phyloP scores from a whole-genome alignment of 2,329 filamentous ascomycete genomes.

The Penicillium digitatum region DNA sequence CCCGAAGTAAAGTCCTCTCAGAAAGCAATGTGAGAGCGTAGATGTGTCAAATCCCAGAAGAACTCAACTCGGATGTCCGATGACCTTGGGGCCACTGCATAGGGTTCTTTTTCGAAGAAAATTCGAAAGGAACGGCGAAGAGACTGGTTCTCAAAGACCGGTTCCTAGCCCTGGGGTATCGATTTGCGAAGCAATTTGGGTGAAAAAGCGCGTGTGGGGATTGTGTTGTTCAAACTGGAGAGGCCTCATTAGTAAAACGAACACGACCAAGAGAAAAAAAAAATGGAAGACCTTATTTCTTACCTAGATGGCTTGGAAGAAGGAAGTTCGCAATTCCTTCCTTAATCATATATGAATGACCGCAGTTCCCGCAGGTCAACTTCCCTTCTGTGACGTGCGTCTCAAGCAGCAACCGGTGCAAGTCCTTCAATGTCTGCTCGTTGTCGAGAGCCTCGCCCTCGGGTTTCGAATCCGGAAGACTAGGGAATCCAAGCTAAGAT shows the following conservation, averaged over 20 bases:
- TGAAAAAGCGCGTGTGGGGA: neutral
- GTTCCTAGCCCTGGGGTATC: constrained; percentile 7
- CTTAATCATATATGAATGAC: constrained; percentile 89
- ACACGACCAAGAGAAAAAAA: neutral
- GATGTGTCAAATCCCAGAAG: neutral
- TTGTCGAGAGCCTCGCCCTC: constrained; percentile 60
- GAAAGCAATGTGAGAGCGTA: neutral
- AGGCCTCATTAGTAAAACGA: neutral
- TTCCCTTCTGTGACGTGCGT: constrained; percentile 86
- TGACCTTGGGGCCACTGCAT: neutral
- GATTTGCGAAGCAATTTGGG: neutral
- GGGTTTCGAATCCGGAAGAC: constrained; percentile 63
- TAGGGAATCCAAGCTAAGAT: constrained; percentile 70
- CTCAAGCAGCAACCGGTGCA: constrained; percentile 80
- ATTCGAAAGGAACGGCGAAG: neutral
- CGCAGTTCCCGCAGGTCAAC: constrained; percentile 84
- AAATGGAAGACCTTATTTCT: neutral
- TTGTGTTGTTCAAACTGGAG: constrained; percentile 2
- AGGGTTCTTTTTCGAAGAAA: neutral
- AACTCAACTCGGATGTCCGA: neutral
- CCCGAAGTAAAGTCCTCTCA: neutral
- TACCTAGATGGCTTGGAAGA: constrained; percentile 79
- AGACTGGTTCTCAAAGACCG: neutral
- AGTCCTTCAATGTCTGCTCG: constrained; percentile 67
- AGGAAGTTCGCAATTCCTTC: constrained; percentile 97